A percentile compares a stretch with the other conserved stretches of the same genome.
Conservation (phyloP, 2,329 filamentous ascomycete species). For the Escovopsis weberi region DNA sequence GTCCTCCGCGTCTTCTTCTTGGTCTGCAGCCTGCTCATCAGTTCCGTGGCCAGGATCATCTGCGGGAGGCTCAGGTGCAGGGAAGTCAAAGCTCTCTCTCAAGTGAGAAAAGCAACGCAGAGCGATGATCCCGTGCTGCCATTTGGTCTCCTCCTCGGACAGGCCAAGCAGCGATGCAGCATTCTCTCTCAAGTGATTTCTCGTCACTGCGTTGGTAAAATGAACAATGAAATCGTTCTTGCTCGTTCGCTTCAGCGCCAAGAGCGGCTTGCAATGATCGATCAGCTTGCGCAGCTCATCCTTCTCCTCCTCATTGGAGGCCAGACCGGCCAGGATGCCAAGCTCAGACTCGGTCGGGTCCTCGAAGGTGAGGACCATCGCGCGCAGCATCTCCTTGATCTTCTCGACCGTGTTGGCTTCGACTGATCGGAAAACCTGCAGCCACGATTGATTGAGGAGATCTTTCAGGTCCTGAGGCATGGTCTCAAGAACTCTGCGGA, state of each 20-base stretch:
- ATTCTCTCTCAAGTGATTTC: conserved; percentile 25
- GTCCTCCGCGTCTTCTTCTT: conserved; percentile 8
- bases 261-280: conserved; percentile 23
- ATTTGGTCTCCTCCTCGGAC: conserved; percentile 22
- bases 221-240: conserved; percentile 1
- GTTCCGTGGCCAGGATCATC: not conserved
- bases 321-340: conserved; percentile 21
- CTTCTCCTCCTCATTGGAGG: conserved; percentile 16
- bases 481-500: conserved; percentile 23
- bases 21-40: conserved; percentile 3
- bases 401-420: conserved; percentile 17
- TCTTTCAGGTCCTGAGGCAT: conserved; percentile 24
- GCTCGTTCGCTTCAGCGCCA: conserved; percentile 10
- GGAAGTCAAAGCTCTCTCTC: conserved; percentile 19
- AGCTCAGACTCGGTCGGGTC: conserved; percentile 25
- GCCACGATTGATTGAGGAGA: conserved; percentile 24
- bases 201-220: conserved; percentile 20
- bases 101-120: conserved; percentile 24
- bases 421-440: conserved; percentile 20
- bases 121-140: conserved; percentile 27
- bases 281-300: conserved; percentile 21
- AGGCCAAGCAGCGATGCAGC: conserved; percentile 18
- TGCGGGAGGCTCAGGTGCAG: not conserved
- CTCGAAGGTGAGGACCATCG: conserved; percentile 25
- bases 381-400: conserved; percentile 27